Conservation (phyloP, 2,329 filamentous ascomycete genomes). For the Lasiodiplodia sp. region DNA sequence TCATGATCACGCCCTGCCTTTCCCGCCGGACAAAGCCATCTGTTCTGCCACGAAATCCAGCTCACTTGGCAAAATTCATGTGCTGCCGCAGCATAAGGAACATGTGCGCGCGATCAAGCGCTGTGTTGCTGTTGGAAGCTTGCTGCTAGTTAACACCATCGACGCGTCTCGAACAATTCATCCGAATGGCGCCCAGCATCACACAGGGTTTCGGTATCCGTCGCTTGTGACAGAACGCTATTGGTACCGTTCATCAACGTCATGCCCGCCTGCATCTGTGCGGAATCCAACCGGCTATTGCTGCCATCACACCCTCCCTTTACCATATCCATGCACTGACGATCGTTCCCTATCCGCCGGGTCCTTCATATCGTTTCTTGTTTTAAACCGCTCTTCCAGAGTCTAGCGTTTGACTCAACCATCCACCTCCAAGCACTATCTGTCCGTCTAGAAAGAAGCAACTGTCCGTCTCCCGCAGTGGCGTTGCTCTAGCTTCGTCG, state of each 20-base stretch:
- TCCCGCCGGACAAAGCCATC: not conserved
- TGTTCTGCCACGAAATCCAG: conserved; percentile 2
- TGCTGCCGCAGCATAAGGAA: not conserved
- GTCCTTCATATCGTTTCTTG: not conserved
- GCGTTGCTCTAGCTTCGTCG: conserved; percentile 2
- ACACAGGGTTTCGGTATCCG: not conserved
- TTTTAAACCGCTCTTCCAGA: conserved; percentile 16
- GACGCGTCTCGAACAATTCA: not conserved
- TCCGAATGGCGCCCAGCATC: not conserved
- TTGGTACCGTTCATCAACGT: conserved; percentile 2
- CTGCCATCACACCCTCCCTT: not conserved
- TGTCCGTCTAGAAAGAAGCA: conserved; percentile 1
- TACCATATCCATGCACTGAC: conserved; percentile 3
- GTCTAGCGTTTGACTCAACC: conserved; percentile 3
- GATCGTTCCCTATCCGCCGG: conserved; percentile 16
- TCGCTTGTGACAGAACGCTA: not conserved
- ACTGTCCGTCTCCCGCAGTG: conserved; percentile 8
- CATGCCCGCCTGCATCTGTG: not conserved
- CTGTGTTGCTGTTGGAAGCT: not conserved
- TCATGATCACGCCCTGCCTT: not conserved
- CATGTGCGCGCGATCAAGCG: not conserved
- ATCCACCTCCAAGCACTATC: not conserved
- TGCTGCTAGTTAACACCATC: not conserved
- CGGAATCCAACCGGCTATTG: not conserved
- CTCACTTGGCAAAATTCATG: not conserved